Percentiles rank a stretch among this genome's conserved stretches.
These are phyloP conservation scores for Tulasnella sp. DNA, from an alignment of 768 basidiomycete species.

Conservation along the genomic window DNA sequence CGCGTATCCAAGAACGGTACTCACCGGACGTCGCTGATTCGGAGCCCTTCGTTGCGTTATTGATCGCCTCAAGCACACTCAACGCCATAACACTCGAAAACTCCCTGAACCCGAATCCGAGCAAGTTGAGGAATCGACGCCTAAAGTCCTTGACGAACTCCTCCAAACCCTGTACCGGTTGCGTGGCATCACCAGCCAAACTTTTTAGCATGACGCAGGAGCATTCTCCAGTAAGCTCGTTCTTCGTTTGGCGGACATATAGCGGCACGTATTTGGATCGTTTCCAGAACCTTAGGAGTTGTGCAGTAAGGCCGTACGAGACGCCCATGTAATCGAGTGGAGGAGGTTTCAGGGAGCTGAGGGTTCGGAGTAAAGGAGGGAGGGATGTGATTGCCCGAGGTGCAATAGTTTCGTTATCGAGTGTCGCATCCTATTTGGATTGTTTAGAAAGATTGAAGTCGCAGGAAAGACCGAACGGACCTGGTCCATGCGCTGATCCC, in stretches of 20 bases:
- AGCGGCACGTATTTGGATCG: slow-evolving; percentile 85
- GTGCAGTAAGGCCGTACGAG: slow-evolving; percentile 88
- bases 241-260: slow-evolving; percentile 88
- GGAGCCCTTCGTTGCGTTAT: slow-evolving; percentile 43
- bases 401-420: slow-evolving; percentile 74
- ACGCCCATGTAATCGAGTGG: slow-evolving; percentile 91
- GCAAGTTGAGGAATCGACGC: slow-evolving; percentile 76
- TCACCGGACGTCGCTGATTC: not conserved
- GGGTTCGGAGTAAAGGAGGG: slow-evolving; percentile 88
- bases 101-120: slow-evolving; percentile 94
- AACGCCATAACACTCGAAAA: slow-evolving; percentile 84
- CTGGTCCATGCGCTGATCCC: not conserved
- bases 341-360: slow-evolving; percentile 88
- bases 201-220: slow-evolving; percentile 93
- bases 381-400: slow-evolving; percentile 71
- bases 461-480: not conserved
- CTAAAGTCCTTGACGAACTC: slow-evolving; percentile 91
- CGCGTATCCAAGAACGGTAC: not conserved
- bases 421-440: slow-evolving; percentile 44
- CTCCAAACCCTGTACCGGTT: slow-evolving; percentile 69
- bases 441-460: not conserved
- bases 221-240: slow-evolving; percentile 94
- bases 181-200: slow-evolving; percentile 56
- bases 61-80: slow-evolving; percentile 84
- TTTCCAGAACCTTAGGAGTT: slow-evolving; percentile 93